A percentile compares a stretch with the other conserved stretches of the same genome.
Conservation (phyloP, 2,329 filamentous ascomycete genomes). For the Aspergillus felis region DNA sequence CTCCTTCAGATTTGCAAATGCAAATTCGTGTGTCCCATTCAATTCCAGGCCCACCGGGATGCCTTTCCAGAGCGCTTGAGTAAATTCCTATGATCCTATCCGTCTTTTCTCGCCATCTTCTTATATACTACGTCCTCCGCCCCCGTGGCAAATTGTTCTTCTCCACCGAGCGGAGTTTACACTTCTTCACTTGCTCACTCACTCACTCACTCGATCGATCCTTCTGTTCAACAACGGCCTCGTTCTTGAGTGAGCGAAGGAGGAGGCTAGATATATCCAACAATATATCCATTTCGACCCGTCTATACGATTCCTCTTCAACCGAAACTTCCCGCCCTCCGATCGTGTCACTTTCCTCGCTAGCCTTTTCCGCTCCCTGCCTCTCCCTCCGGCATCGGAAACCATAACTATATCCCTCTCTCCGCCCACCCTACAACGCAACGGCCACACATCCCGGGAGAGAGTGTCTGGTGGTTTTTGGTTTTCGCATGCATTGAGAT, state of each 20-base stretch:
- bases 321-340: not conserved
- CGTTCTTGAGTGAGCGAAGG: not conserved
- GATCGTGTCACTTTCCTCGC: not conserved
- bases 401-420: not conserved
- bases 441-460: not conserved
- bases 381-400: not conserved
- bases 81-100: not conserved
- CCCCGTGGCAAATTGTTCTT: slow-evolving; percentile 16
- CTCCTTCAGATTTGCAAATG: slow-evolving; percentile 6
- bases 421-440: slow-evolving; percentile 1
- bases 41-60: slow-evolving; percentile 7
- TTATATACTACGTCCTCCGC: slow-evolving; percentile 15
- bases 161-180: slow-evolving; percentile 24
- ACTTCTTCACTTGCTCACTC: slow-evolving; percentile 6
- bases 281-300: not conserved
- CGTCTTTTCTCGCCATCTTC: slow-evolving; percentile 2
- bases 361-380: not conserved
- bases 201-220: not conserved
- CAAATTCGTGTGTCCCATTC: slow-evolving; percentile 2
- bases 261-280: not conserved
- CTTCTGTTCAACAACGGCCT: slow-evolving; percentile 2
- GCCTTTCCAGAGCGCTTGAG: slow-evolving; percentile 10
- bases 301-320: not conserved
- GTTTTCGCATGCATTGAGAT: not conserved
- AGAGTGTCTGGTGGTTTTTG: slow-evolving; percentile 3